Base-by-base conservation (phyloP, 192 early-diverging fungal species). In the Coemansia sp. region DNA sequence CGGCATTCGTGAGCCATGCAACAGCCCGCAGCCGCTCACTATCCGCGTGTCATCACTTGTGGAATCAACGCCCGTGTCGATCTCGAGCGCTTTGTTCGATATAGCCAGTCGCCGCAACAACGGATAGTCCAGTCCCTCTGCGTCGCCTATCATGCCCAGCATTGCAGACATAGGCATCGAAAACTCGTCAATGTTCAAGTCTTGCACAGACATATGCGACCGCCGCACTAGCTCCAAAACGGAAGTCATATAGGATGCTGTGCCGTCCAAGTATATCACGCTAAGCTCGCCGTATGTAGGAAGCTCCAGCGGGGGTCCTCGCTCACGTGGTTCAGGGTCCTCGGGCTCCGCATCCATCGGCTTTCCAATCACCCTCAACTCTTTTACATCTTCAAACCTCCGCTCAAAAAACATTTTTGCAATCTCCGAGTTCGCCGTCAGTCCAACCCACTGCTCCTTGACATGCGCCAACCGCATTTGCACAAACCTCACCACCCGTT, bases 331-430 rank as follows among this genome's bases (percentile, higher is more conserved):
- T 7, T 1, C 31, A 34, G 31, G 31, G 31, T 34, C 31, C 31
- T 34, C 21, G 7, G 1, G 55, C 42, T 20, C 20, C 7, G 50
- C 54, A 1, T 42, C 15, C 19, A 23, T 31, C 1, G 60, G 51
- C 56, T 56, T 64, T n/a, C 71, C 66, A n/a, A 68, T 68, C 0
- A 74, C 51, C 22, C 72, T 57, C 48, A 74, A 46, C 26, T 68
- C 61, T 10, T 25, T 15, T 5, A 57, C 19, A 0, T 14, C 14
- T 10, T 19, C 36, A 14, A 42, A 51, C 5, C 26, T 22, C 12
- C 37, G n/a, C 14, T 28, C 47, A 44, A 69, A 63, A 11, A 63
- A 58, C 36, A 36, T 0, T 22, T 36, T 11, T 2, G 46, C 31
- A 1, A 60, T 21, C 5, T 40, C 50, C 8, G 4, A 11, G n/a